These are phyloP conservation scores for Canna indica DNA, from an alignment of 176 grass and related monocot species.

Conservation along the genomic window DNA sequence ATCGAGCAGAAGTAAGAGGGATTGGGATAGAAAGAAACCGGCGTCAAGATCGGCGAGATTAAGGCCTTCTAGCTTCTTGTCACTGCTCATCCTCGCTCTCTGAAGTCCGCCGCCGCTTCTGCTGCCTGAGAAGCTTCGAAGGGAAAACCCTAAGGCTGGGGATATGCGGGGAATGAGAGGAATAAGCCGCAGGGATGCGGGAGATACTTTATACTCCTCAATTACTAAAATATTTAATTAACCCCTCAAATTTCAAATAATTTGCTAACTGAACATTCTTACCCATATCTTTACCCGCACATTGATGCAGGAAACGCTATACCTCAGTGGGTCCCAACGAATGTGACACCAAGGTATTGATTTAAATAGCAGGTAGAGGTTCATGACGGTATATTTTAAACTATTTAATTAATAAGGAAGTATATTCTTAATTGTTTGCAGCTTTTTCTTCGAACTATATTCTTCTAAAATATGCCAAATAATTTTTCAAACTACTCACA, in stretches of 20 bases:
- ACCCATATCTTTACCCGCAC: too few relatives aligned
- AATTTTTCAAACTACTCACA: too few relatives aligned
- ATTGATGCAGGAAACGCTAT: too few relatives aligned
- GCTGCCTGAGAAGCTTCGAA: neutral
- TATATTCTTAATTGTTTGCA: too few relatives aligned
- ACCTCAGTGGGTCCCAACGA: too few relatives aligned
- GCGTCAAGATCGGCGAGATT: slow-evolving; percentile 4
- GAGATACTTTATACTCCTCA: neutral
- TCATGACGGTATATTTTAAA: too few relatives aligned
- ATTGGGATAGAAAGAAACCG: neutral
- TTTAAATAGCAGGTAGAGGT: too few relatives aligned
- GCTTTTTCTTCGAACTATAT: too few relatives aligned
- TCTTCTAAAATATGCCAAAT: too few relatives aligned
- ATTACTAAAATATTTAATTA: neutral
- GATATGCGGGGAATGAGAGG: neutral
- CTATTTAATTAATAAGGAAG: too few relatives aligned
- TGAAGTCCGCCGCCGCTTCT: slow-evolving; percentile 2
- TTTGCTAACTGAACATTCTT: neutral
- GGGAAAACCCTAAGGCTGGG: slow-evolving; percentile 10
- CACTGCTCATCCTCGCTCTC: neutral
- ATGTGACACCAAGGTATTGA: too few relatives aligned
- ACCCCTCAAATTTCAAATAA: neutral
- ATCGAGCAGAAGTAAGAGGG: neutral
- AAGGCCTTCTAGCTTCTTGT: slow-evolving; percentile 2
- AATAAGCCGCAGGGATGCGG: neutral